phyloP scores from a whole-genome alignment of 2,329 filamentous ascomycete genomes.

The Calonectria ilicicola region DNA sequence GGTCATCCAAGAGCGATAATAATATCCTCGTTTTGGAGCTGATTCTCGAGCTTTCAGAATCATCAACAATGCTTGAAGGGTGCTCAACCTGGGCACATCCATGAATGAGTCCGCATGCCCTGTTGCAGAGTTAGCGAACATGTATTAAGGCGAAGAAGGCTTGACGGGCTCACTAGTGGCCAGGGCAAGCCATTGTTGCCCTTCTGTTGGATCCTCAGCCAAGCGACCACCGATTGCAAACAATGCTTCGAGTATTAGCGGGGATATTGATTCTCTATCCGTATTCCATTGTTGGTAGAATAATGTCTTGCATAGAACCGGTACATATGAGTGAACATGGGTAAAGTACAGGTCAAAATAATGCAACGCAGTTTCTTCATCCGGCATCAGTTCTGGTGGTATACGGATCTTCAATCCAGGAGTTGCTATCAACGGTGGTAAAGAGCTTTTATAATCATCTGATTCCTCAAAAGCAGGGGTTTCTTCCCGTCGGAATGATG shows the following conservation, averaged over 20 bases:
- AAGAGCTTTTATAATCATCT: slow-evolving; percentile 77
- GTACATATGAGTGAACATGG: slow-evolving; percentile 92
- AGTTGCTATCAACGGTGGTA: slow-evolving; percentile 76
- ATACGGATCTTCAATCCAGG: slow-evolving; percentile 86
- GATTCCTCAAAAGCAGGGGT: slow-evolving; percentile 76
- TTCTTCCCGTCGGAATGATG: slow-evolving; percentile 63
- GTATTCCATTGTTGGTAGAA: slow-evolving; percentile 93
- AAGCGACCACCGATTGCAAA: slow-evolving; percentile 90
- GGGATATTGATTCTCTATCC: slow-evolving; percentile 86
- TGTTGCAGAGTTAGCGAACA: slow-evolving; percentile 51
- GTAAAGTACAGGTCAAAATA: slow-evolving; percentile 94
- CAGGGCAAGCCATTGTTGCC: slow-evolving; percentile 92
- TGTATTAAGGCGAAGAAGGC: not conserved
- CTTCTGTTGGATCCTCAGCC: slow-evolving; percentile 84
- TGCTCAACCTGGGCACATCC: slow-evolving; percentile 90
- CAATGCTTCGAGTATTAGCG: slow-evolving; percentile 87
- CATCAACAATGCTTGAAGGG: slow-evolving; percentile 88
- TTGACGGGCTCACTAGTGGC: slow-evolving; percentile 74
- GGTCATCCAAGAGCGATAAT: slow-evolving; percentile 97
- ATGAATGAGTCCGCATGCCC: slow-evolving; percentile 94
- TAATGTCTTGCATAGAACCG: slow-evolving; percentile 83
- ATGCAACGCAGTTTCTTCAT: slow-evolving; percentile 81
- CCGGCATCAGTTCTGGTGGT: slow-evolving; percentile 92
- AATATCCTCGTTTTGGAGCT: slow-evolving; percentile 93
- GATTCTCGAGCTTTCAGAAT: slow-evolving; percentile 92